Conservation (phyloP, 2,329 filamentous ascomycete species). For the Colletotrichum orchidophilum region DNA sequence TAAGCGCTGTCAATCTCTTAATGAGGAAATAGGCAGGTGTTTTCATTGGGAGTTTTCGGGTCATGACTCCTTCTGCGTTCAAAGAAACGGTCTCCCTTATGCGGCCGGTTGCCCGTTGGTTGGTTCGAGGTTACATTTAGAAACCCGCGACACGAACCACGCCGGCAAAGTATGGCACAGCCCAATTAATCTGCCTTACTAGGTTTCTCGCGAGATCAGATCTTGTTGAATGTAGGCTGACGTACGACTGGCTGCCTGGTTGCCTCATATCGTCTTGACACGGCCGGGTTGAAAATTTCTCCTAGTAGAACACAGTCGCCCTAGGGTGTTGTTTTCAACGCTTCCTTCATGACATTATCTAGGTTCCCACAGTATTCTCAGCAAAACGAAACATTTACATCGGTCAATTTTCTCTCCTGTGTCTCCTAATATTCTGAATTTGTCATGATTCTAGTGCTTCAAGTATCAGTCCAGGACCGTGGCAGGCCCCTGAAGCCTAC, state of each 20-base stretch:
- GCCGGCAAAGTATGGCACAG: not conserved
- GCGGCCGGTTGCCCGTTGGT: not conserved
- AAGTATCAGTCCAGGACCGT: not conserved
- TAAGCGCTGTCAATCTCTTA: not conserved
- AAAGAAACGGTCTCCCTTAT: not conserved
- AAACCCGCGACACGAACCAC: not conserved
- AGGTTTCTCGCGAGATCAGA: not conserved
- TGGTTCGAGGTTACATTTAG: not conserved
- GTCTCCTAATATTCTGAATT: accelerated
- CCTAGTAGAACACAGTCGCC: not conserved
- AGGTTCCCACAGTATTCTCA: not conserved
- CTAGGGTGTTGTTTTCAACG: not conserved
- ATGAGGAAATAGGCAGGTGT: not conserved
- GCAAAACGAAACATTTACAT: too few relatives aligned
- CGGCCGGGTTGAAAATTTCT: not conserved
- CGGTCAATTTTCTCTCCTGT: not conserved
- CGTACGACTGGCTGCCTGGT: not conserved
- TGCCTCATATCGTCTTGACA: not conserved
- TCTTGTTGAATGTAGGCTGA: not conserved
- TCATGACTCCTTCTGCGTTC: not conserved
- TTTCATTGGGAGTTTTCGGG: not conserved
- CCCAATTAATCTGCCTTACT: not conserved
- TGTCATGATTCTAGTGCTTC: too few relatives aligned
- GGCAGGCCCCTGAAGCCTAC: not conserved
- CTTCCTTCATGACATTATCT: not conserved